These are phyloP conservation scores for Colletotrichum siamense DNA, from an alignment of 2,329 filamentous ascomycete genomes.

Conservation along the genomic window DNA sequence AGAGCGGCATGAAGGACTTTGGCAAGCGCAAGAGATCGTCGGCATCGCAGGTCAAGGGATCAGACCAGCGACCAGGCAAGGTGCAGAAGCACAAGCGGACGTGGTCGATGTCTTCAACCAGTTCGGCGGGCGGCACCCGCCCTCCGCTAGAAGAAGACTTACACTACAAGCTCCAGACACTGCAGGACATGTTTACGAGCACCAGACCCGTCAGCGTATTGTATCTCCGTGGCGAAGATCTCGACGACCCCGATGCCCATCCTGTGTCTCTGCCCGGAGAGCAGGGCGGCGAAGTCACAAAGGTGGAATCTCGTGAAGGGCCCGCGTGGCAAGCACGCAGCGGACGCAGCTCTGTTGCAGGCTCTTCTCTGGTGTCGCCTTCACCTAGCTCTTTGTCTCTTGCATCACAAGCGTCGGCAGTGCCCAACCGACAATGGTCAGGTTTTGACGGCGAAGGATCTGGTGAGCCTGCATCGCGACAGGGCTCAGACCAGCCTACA, in stretches of 20 bases:
- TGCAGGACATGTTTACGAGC: conserved; percentile 90
- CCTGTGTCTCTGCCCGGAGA: conserved; percentile 78
- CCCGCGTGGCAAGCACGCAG: conserved; percentile 58
- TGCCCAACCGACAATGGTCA: conserved; percentile 53
- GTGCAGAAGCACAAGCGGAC: conserved; percentile 89
- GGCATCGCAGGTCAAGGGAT: conserved; percentile 47
- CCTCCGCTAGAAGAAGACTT: conserved; percentile 75
- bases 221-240: conserved; percentile 77
- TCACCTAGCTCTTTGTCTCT: conserved; percentile 71
- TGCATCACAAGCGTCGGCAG: conserved; percentile 58
- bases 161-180: conserved; percentile 76
- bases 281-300: conserved; percentile 60
- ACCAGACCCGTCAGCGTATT: conserved; percentile 80
- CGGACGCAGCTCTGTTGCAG: conserved; percentile 62
- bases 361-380: conserved; percentile 68
- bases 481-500: conserved; percentile 58
- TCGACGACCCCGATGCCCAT: conserved; percentile 80
- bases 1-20: conserved; percentile 71
- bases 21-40: conserved; percentile 67
- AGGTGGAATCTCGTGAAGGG: conserved; percentile 53
- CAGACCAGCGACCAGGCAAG: conserved; percentile 75
- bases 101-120: conserved; percentile 90
- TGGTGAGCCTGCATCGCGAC: conserved; percentile 49
- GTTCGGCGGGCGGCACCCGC: conserved; percentile 59
- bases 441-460: conserved; percentile 60